These are phyloP conservation scores for Xylaria cubensis DNA, from an alignment of 495 filamentous ascomycete species.

Conservation along the genomic window DNA sequence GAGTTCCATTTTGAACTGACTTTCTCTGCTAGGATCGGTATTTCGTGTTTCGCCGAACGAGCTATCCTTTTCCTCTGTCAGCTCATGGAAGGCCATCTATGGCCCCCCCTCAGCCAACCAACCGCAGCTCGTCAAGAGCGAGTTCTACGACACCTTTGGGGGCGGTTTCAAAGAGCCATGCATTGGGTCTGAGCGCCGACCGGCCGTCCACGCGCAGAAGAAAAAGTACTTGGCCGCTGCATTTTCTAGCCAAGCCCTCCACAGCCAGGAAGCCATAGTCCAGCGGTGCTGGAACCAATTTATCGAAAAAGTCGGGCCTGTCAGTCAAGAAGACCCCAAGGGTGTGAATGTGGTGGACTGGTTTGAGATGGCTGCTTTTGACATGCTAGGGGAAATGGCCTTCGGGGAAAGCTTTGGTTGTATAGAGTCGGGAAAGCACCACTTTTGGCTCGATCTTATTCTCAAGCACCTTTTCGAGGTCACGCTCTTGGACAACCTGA, in stretches of 20 bases:
- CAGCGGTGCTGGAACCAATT: not conserved
- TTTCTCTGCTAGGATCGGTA: constrained; percentile 20
- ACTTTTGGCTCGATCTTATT: not conserved
- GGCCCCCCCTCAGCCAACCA: constrained; percentile 37
- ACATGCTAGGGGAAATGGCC: constrained; percentile 44
- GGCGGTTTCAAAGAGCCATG: constrained; percentile 39
- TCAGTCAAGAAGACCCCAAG: not conserved
- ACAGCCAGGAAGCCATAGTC: not conserved
- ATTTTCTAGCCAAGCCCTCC: constrained; percentile 7
- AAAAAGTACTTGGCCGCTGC: constrained; percentile 5
- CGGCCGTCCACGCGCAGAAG: constrained; percentile 20
- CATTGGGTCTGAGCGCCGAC: constrained; percentile 38
- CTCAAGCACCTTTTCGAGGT: not conserved
- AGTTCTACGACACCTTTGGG: constrained; percentile 36
- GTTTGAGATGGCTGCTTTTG: constrained; percentile 39
- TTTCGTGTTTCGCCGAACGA: constrained; percentile 55
- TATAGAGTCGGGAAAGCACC: constrained; percentile 15
- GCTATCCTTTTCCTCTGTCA: constrained; percentile 46
- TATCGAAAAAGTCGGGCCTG: not conserved
- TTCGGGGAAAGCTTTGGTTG: constrained; percentile 41
- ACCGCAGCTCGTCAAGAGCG: constrained; percentile 40
- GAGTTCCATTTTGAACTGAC: too few species aligned
- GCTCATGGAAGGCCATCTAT: constrained; percentile 54
- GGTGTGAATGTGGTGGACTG: constrained; percentile 31
- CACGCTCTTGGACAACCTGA: constrained; percentile 26